A percentile compares a stretch with the other conserved stretches of the same genome.
Evolutionary conservation across 805 yeast genomes (phyloP).

Genomic region (Lipomyces sp.): DNA sequence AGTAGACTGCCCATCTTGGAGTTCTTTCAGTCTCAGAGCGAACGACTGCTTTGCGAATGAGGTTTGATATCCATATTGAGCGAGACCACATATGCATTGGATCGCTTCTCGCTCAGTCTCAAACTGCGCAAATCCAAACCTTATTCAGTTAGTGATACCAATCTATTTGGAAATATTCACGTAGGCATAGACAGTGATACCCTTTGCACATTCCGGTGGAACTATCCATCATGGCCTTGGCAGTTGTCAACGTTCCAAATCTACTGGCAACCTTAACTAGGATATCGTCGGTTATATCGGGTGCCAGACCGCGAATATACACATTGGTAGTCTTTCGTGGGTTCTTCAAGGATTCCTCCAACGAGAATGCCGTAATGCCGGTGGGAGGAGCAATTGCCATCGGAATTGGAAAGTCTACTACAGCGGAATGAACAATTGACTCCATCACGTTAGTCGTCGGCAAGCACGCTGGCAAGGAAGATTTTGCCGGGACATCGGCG

Average conservation of each 20-base stretch:
- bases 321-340: constrained; percentile 54
- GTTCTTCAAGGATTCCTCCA: constrained; percentile 36
- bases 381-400: constrained; percentile 30
- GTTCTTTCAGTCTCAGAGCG: constrained; percentile 35
- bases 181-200: constrained; percentile 3
- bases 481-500: background rate
- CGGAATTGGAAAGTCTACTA: constrained; percentile 25
- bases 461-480: background rate
- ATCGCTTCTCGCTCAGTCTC: constrained; percentile 39
- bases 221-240: constrained; percentile 55
- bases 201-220: constrained; percentile 39
- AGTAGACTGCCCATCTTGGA: constrained; percentile 37
- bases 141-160: constrained; percentile 8
- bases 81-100: constrained; percentile 37
- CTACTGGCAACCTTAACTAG: constrained; percentile 48
- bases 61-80: constrained; percentile 39
- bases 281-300: constrained; percentile 58
- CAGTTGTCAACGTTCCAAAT: constrained; percentile 56
- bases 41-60: constrained; percentile 41
- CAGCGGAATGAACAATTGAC: background rate
- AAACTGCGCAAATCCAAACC: constrained; percentile 53
- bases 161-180: background rate
- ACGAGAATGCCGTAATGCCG: constrained; percentile 14
- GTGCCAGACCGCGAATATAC: constrained; percentile 67
- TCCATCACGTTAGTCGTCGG: background rate